Percentiles rank a stretch among this genome's conserved stretches.
Evolutionary conservation across 148 eudicot species (phyloP).

Genomic region (Tetragonia tetragonoides): DNA sequence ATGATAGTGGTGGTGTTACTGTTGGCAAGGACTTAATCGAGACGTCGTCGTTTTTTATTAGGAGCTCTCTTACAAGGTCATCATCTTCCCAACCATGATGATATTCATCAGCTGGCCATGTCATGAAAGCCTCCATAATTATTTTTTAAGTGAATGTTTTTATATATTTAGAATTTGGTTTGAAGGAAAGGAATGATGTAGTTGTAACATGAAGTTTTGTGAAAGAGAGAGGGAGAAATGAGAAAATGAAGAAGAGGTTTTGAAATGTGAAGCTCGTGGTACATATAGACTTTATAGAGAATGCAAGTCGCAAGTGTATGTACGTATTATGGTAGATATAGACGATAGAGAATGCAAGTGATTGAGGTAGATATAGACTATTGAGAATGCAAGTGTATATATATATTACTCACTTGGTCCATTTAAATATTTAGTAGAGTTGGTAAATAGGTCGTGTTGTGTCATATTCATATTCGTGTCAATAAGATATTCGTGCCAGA

Average conservation of each 20-base stretch:
- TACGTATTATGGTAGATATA: neutral
- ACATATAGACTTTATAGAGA: too few relatives aligned
- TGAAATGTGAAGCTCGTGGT: conserved; percentile 11
- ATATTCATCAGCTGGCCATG: neutral
- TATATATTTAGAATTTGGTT: neutral
- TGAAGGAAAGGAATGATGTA: neutral
- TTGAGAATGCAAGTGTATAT: too few relatives aligned
- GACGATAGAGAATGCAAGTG: too few relatives aligned
- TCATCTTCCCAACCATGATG: neutral
- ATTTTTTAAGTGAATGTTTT: neutral
- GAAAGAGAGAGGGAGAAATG: neutral
- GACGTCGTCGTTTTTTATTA: neutral
- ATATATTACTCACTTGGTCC: too few relatives aligned
- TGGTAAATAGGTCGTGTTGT: too few relatives aligned
- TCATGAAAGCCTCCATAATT: neutral
- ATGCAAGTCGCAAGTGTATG: neutral
- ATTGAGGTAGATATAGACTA: too few relatives aligned
- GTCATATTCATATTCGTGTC: too few relatives aligned
- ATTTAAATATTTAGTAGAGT: too few relatives aligned
- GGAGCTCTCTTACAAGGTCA: neutral
- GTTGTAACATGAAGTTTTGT: neutral
- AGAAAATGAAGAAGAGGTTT: neutral
- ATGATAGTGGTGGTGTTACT: too few relatives aligned
- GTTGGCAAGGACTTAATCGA: too few relatives aligned
- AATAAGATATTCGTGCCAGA: too few relatives aligned